Base-by-base conservation (phyloP, 2,329 filamentous ascomycete genomes). In the Periconia sp. region DNA sequence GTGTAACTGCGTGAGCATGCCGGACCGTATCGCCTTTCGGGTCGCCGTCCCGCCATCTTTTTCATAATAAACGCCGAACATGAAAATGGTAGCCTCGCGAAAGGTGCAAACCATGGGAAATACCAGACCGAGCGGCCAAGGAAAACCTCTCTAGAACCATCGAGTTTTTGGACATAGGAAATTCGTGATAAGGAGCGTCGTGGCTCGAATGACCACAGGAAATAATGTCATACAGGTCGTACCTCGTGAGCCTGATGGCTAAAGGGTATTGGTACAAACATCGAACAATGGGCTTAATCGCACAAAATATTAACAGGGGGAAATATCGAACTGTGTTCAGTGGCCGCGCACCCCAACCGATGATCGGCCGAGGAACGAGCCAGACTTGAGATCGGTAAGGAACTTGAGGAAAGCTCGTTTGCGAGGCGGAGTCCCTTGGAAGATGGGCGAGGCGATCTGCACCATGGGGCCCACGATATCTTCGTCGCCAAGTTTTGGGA, bases 381-480 rank as follows among this genome's bases (percentile, higher is more conserved):
- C 56, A 31, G 68, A 65, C 28, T 56, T 63, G 41, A 70, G 54
- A 52, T 70, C 69, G 50, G 53, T 63, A 38, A 71, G 58, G 44
- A 70, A 69, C 45, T 65, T 69, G 54, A 69, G 57, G 40, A 70
- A 69, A 6, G 65, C 63, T 38, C 66, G 65, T 52, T 70, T 71
- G 18, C 60, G 63, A 18, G 61, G 63, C 23, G 63, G 59, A 17
- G 61, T 71, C 44, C 61, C 63, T 25, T 71, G 72, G 40, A 72
- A 71, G 42, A 72, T 69, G 43, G 65, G 60, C 10, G 63, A 52
- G 24, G 65, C 54, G 46, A 71, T 48, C 52, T 73, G 80, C 56
- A 84, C 83, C 92, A 96, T 96, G 5, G 92, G 92, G 1, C 92
- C 92, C 31, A 96, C 90, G 65, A 96, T 95, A 68, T 95, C 92